Conservation (phyloP, 257 asterid species). For the Catharanthus roseus region DNA sequence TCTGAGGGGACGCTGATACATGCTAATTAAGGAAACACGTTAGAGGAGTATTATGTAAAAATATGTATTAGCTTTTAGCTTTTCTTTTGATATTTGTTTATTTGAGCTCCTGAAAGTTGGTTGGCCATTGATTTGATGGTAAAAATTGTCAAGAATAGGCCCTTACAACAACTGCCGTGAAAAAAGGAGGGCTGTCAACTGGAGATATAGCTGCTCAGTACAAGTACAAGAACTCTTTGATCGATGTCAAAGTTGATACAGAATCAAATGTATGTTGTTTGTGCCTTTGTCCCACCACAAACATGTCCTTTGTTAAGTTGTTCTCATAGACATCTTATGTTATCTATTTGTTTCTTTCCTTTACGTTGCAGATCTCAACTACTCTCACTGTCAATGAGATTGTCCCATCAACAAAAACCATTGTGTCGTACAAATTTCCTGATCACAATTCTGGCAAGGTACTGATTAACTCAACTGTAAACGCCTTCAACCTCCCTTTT, state of each 20-base stretch:
- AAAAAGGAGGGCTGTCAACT: slow-evolving; percentile 75
- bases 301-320: not conserved
- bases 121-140: not conserved
- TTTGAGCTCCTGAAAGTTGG: not conserved
- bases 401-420: slow-evolving; percentile 71
- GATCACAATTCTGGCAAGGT: slow-evolving; percentile 84
- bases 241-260: slow-evolving; percentile 83
- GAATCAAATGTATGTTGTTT: slow-evolving; percentile 61
- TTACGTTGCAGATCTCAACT: slow-evolving; percentile 50
- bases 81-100: not conserved
- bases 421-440: slow-evolving; percentile 60
- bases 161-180: slow-evolving; percentile 72
- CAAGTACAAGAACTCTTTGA: slow-evolving; percentile 47
- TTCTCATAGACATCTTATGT: slow-evolving; percentile 8
- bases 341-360: slow-evolving; percentile 14
- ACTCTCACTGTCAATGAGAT: slow-evolving; percentile 44
- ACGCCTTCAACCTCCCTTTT: not conserved
- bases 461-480: slow-evolving; percentile 7
- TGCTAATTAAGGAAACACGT: not conserved
- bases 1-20: not conserved
- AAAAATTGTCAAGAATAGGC: slow-evolving; percentile 32
- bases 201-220: slow-evolving; percentile 79
- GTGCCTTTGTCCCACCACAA: slow-evolving; percentile 9
- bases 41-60: not conserved
- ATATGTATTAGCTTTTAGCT: not conserved